Percentiles rank a stretch among this genome's conserved stretches.
These are phyloP conservation scores for Fusarium sp. DNA, from an alignment of 2,329 filamentous ascomycete species.

Conservation along the genomic window DNA sequence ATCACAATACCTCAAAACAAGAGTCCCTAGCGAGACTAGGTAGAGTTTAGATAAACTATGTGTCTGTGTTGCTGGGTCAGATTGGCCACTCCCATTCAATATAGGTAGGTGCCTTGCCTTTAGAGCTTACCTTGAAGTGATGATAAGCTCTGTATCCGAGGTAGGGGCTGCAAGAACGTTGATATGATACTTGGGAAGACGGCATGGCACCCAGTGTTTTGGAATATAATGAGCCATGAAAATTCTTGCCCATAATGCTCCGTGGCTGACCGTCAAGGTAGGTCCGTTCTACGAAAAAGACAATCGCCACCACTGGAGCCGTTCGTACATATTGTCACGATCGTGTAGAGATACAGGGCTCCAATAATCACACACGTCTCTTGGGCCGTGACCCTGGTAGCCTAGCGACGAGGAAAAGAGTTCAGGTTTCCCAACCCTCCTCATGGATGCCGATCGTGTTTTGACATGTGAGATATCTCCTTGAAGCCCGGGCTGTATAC, in stretches of 20 bases:
- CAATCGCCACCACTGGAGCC: background rate
- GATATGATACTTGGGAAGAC: background rate
- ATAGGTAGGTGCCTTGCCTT: background rate
- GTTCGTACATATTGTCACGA: background rate
- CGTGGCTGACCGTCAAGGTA: background rate
- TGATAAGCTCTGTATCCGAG: background rate
- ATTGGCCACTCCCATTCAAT: background rate
- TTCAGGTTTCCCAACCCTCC: background rate
- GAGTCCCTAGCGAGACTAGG: background rate
- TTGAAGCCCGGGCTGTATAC: background rate
- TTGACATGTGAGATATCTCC: background rate
- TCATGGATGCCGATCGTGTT: background rate
- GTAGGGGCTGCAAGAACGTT: background rate
- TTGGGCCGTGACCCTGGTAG: background rate
- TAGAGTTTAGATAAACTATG: background rate
- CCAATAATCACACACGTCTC: background rate
- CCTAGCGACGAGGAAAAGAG: background rate
- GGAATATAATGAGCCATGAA: background rate
- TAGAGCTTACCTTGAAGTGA: background rate
- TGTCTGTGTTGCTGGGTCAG: background rate
- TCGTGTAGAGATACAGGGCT: background rate
- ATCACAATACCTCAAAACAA: background rate
- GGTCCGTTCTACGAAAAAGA: background rate
- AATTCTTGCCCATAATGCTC: background rate
- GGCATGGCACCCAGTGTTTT: background rate